Evolutionary conservation across 768 basidiomycete genomes (phyloP), one percentile per base, ranked within the genome.

Genomic region (Russula virescens): DNA sequence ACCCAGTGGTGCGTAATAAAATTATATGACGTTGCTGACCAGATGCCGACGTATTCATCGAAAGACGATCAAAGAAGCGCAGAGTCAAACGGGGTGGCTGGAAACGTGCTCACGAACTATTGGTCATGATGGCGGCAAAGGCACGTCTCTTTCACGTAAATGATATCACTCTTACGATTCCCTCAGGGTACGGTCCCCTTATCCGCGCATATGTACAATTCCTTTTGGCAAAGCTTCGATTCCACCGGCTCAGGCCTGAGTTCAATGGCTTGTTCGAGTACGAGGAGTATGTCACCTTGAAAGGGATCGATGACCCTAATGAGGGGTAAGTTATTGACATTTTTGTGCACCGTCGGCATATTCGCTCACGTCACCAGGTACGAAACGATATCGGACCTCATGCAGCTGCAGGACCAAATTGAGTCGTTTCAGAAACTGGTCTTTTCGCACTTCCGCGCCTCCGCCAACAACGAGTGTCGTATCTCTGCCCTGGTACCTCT

Each of bases 231-330:
- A 99, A 99, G 74, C 84, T 99, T 46, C 83, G 94, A 46, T 98
- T 98, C 75, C 97, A 98, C 74, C 89, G 93, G 28, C 80, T 96
- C 46, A 86, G 97, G 69, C 91, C 93, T 2, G 97, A 98, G 73
- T 99, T 99, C 78, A 98, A 98, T 74, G 97, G 97, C 26, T 77
- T 99, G 7, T 99, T 99, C 71, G 97, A 99, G 75, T 99, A 99
- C 69, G 95, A 98, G 71, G 97, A 99, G 75, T 99, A 99, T 72
- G 86, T 99, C 67, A 93, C 92, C 25, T 77, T 99, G 70, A 96
- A 97, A 75, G 94, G 93, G 25, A 97, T 98, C 65, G 94, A 98
- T 72, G 94, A 99, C 78, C 97, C 97, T 10, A 98, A 98, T 73
- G 96, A 99, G 79, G 97, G 97, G 96, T 97, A 73, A 65, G 87